Evolutionary conservation across 352 stramenopile genomes (phyloP), one percentile per base, ranked within the genome.

Genomic region (Phytopythium cucurbitacearum): DNA sequence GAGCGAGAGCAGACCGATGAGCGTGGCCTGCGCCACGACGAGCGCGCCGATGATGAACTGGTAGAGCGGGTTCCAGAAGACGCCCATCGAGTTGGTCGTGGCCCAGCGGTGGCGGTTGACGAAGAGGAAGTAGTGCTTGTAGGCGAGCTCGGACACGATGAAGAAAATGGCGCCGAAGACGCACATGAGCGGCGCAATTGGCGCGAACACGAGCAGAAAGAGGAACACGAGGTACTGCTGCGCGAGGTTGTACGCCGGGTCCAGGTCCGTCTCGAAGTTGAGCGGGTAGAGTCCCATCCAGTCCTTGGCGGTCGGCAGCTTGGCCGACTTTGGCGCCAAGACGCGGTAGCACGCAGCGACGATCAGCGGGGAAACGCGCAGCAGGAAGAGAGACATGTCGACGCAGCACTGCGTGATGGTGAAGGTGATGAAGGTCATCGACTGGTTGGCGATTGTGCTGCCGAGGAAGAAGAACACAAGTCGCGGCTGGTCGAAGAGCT

Each of bases 371-470:
- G 71, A 66, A 43, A 84, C 65, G 35, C 81, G 78, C 13, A 91
- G 69, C 61, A 87, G 58, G 39, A 84, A 69, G 32, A 91, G 33
- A 6, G 70, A 68, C 60, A 87, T 75, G 39, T 77, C 67, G 10
- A 91, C 64, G 56, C 74, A 82, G n/a, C 74, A 67, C 57, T 88
- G 81, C 38, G 78, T 74, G 56, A 92, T 82, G 48, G 86, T 85
- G 59, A 80, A 92, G 15, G 74, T 86, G 53, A 88, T 80, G 56
- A 92, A 92, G 51, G 88, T 80, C 62, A 84, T 80, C n/a, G 76
- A 87, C 58, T 92, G 81, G 51, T 78, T 73, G 5, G 81, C 73
- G 32, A 92, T 87, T 13, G 63, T 85, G 57, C 73, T 80, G 32
- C 81, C 79, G 15, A 92, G 59, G 37, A 92, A 82, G 64, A 77